These are phyloP conservation scores for Lophiostoma macrostomum DNA, from an alignment of 495 filamentous ascomycete genomes.

Conservation along the genomic window DNA sequence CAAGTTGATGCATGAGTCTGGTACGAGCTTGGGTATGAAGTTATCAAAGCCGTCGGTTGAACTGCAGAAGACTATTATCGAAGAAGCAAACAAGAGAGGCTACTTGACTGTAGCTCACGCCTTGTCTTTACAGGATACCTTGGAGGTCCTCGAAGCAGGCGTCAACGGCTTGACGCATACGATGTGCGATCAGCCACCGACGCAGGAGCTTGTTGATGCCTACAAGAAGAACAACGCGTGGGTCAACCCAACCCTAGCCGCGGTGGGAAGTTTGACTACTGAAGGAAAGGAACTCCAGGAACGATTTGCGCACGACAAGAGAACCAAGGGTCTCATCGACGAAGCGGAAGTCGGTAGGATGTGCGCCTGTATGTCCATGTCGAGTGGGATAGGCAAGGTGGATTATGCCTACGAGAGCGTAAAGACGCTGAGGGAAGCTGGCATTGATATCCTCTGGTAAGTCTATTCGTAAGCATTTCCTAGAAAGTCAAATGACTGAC, in stretches of 20 bases:
- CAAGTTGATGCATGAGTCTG: constrained; percentile 44
- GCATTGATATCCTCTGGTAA: constrained; percentile 38
- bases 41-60: constrained; percentile 36
- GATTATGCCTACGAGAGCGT: constrained; percentile 41
- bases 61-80: constrained; percentile 37
- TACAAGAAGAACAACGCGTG: constrained; percentile 41
- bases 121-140: constrained; percentile 33
- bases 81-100: constrained; percentile 36
- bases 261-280: constrained; percentile 35
- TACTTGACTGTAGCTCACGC: constrained; percentile 39
- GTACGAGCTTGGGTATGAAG: constrained; percentile 30
- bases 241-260: constrained; percentile 38
- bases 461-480: background rate
- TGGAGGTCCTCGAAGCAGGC: constrained; percentile 38
- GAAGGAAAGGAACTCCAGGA: constrained; percentile 37
- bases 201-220: constrained; percentile 35
- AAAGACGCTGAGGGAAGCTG: constrained; percentile 35
- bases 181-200: constrained; percentile 36
- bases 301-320: constrained; percentile 37
- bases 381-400: constrained; percentile 18
- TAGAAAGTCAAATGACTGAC: background rate
- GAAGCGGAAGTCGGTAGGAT: constrained; percentile 30
- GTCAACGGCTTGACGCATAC: constrained; percentile 40
- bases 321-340: constrained; percentile 32
- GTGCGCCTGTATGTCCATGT: constrained; percentile 37